A percentile compares a stretch with the other conserved stretches of the same genome.
phyloP scores from a whole-genome alignment of 1,284 basidiomycete genomes.

The Heterobasidion irregulare region DNA sequence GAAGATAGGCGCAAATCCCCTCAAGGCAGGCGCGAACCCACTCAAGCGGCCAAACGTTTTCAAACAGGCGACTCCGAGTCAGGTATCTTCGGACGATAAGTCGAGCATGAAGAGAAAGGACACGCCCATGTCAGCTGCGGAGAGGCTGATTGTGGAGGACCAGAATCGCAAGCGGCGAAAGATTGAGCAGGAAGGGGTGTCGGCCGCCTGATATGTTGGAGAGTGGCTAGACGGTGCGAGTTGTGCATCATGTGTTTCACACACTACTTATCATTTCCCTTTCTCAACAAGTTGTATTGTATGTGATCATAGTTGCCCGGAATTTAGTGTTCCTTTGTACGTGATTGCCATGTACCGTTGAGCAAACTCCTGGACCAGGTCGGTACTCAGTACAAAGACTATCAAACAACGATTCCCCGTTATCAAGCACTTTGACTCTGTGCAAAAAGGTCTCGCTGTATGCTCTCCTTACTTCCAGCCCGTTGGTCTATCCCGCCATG shows the following conservation, averaged over 20 bases:
- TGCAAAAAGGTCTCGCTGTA: no score
- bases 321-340: no score
- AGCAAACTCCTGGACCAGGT: no score
- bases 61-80: conserved; percentile 35
- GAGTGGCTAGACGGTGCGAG: not conserved
- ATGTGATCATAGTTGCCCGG: no score
- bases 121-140: conserved; percentile 69
- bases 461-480: no score
- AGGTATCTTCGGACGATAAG: conserved; percentile 9
- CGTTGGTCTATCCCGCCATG: no score
- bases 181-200: conserved; percentile 45
- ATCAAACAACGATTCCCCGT: no score
- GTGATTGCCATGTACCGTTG: no score
- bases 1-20: conserved; percentile 34
- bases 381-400: no score
- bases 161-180: conserved; percentile 73
- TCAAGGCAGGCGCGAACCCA: conserved; percentile 35
- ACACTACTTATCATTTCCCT: not conserved
- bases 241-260: not conserved
- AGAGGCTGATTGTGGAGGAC: conserved; percentile 80
- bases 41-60: conserved; percentile 65
- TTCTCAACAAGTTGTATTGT: no score
- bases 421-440: no score
- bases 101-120: conserved; percentile 41
- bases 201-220: conserved; percentile 1